Evolutionary conservation across 305 asterid species (phyloP), one percentile per base, ranked within the genome.

Genomic region (Salvia sclarea): DNA sequence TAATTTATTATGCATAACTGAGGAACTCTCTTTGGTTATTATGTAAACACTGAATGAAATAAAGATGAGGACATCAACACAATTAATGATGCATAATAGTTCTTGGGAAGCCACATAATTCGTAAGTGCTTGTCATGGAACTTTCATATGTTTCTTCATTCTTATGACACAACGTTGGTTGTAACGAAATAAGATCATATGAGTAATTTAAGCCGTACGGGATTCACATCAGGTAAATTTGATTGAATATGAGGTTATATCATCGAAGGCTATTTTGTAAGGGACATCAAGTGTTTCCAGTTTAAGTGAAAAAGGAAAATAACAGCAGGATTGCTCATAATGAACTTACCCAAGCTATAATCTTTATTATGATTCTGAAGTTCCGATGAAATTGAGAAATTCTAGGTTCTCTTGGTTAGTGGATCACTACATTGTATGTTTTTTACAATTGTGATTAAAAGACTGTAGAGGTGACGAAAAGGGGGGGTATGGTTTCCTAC

Each of bases 91-190:
- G 43, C 61, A 43, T 69, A 14, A 16, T 60, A 48, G 61, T 45
- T 69, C 61, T 69, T 48, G 61, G 61, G 43, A 33, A 35, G 62
- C 44, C 68, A 33, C 74, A 60, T 21, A 33, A 48, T 58, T 45
- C 16, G 28, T 20, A 45, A 69, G 74, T 67, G 17, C 43, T 55
- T 20, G 38, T 55, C 56, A 21, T 67, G 49, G 64, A 53, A 28
- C 44, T 66, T 66, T 50, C 66, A 2, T 21, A 54, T 24, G 41
- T 54, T 53, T 68, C 30, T 68, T 56, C 64, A 43, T 53, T 43
- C 18, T 68, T 43, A 47, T 44, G 14, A 43, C 17, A 33, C 10
- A 44, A 25, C 57, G 18, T 40, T 67, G 49, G 47, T 55, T 38
- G 24, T 17, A 22, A 20, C 30, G 47, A 4, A 59, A 28, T 57